Evolutionary conservation across 108 stramenopile genomes (phyloP).

Genomic region (Cyclotella kingstonii): DNA sequence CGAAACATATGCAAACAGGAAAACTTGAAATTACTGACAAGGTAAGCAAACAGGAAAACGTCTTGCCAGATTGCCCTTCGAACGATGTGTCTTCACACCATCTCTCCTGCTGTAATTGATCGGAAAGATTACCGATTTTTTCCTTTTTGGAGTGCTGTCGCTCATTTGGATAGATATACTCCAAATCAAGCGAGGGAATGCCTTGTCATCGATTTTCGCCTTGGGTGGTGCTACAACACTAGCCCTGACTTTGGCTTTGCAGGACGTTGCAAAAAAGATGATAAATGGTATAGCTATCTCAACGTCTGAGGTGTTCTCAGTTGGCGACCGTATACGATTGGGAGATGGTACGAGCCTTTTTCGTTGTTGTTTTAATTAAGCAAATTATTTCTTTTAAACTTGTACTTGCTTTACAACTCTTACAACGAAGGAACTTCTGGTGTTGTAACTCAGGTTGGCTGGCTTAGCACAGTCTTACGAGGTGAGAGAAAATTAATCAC

Average conservation of each 20-base stretch:
- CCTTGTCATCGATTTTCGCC: constrained; percentile 51
- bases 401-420: not conserved
- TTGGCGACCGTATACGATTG: constrained; percentile 56
- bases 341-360: constrained; percentile 51
- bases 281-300: constrained; percentile 57
- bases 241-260: constrained; percentile 46
- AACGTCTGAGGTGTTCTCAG: constrained; percentile 50
- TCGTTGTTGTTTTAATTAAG: not conserved
- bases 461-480: constrained; percentile 45
- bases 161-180: constrained; percentile 47
- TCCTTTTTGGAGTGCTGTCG: constrained; percentile 26
- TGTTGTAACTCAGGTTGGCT: constrained; percentile 47
- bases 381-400: not conserved
- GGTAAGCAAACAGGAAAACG: not conserved
- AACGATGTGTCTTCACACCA: too few relatives aligned
- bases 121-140: constrained; percentile 36
- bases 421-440: constrained; percentile 43
- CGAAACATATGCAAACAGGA: constrained; percentile 7
- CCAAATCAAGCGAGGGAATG: constrained; percentile 45
- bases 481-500: constrained; percentile 14
- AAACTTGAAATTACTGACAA: constrained; percentile 37
- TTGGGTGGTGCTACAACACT: constrained; percentile 61
- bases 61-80: too few relatives aligned
- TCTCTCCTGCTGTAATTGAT: too few relatives aligned
- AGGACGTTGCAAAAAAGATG: constrained; percentile 42